phyloP scores from a whole-genome alignment of 768 basidiomycete genomes.

The Calvatia gigantea region DNA sequence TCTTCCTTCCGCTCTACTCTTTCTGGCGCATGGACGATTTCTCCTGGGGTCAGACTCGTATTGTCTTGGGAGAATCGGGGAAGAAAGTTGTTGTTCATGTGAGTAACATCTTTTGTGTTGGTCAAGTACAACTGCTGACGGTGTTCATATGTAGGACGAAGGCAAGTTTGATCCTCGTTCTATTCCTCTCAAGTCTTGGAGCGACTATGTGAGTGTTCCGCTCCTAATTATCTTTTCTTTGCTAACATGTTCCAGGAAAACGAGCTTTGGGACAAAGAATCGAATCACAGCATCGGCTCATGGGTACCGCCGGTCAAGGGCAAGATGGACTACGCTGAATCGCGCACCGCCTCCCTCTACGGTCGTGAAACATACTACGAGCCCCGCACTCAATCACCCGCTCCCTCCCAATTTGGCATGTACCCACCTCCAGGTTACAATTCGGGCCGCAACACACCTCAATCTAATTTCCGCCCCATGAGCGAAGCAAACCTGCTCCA shows the following conservation, averaged over 20 bases:
- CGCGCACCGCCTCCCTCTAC: conserved; percentile 75
- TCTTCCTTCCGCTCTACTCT: conserved; percentile 89
- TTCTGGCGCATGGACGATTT: conserved; percentile 99
- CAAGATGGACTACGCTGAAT: conserved; percentile 75
- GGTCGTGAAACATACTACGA: conserved; percentile 89
- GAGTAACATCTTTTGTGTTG: conserved; percentile 28
- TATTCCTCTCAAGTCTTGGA: conserved; percentile 97
- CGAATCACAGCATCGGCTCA: conserved; percentile 91
- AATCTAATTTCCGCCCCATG: conserved; percentile 40
- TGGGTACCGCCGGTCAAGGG: conserved; percentile 82
- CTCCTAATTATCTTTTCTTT: neutral
- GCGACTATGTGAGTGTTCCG: conserved; percentile 70
- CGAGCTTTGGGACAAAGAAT: conserved; percentile 97
- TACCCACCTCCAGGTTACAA: conserved; percentile 68
- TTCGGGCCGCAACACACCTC: conserved; percentile 74
- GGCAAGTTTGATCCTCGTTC: conserved; percentile 93
- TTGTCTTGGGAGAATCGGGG: conserved; percentile 91
- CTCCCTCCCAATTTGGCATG: conserved; percentile 64
- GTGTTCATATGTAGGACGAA: conserved; percentile 63
- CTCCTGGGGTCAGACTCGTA: conserved; percentile 91
- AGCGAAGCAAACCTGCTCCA: conserved; percentile 38
- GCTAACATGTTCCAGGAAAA: conserved; percentile 58
- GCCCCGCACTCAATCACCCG: conserved; percentile 68
- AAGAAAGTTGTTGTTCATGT: conserved; percentile 96
- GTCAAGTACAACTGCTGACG: conserved; percentile 9